Conservation (phyloP, 192 early-diverging fungal species). For the Backusella liffmaniae region DNA sequence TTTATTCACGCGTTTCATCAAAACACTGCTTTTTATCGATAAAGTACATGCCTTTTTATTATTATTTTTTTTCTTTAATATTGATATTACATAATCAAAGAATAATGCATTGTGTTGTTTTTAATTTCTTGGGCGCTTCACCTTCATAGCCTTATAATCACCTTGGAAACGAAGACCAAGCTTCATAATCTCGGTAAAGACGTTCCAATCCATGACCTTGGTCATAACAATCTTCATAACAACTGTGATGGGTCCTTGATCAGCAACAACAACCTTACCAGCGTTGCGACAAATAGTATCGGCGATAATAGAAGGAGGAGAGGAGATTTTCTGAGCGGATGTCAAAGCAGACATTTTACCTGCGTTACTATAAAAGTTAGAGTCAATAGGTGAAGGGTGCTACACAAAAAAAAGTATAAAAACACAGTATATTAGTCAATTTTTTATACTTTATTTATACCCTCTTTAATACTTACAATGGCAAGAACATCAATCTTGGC, state of each 20-base stretch:
- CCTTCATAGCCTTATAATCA: constrained; percentile 53
- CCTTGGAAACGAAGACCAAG: constrained; percentile 36
- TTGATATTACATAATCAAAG: neutral
- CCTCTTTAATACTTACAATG: constrained; percentile 33
- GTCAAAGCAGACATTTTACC: constrained; percentile 44
- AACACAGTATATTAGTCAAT: neutral
- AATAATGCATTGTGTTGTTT: neutral
- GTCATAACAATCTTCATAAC: constrained; percentile 44
- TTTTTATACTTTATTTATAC: neutral
- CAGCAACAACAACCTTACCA: constrained; percentile 50
- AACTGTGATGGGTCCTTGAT: constrained; percentile 48
- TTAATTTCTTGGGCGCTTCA: constrained; percentile 18
- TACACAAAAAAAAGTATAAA: constrained; percentile 1
- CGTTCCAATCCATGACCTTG: constrained; percentile 58
- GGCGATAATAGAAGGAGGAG: constrained; percentile 48
- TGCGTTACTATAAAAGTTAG: constrained; percentile 57
- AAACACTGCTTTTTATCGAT: neutral
- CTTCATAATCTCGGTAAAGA: constrained; percentile 54
- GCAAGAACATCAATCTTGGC: constrained; percentile 56
- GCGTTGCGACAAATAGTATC: constrained; percentile 54
- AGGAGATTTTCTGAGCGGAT: constrained; percentile 41
- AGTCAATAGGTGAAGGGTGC: constrained; percentile 55
- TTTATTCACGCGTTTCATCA: too few species aligned
- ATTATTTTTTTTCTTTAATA: neutral
- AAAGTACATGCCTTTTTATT: neutral